A percentile compares a stretch with the other conserved stretches of the same genome.
Conservation (phyloP, 2,329 filamentous ascomycete species). For the Aspergillus sp. region DNA sequence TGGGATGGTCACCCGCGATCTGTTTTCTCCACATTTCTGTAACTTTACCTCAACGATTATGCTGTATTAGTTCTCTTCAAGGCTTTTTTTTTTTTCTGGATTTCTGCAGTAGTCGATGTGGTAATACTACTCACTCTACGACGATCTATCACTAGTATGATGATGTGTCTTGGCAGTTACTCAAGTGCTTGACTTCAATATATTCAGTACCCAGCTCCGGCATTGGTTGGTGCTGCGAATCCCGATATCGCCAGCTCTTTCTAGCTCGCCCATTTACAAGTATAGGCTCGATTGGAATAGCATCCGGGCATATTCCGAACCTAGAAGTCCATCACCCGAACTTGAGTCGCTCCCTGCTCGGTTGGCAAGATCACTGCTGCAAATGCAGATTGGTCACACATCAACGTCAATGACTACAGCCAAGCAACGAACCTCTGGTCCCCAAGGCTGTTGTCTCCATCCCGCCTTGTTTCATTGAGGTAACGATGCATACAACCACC, state of each 20-base stretch:
- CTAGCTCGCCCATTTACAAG: not conserved
- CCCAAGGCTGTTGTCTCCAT: not conserved
- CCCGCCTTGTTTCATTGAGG: not conserved
- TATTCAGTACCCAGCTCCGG: not conserved
- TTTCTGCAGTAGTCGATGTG: conserved; percentile 1
- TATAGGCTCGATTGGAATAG: not conserved
- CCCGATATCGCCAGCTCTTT: not conserved
- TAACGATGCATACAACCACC: not conserved
- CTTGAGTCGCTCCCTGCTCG: not conserved
- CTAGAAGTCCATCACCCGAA: not conserved
- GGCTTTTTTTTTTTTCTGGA: not conserved
- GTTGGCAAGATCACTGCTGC: not conserved
- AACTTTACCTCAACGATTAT: conserved; percentile 36
- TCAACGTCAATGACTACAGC: not conserved
- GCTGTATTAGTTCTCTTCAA: conserved; percentile 29
- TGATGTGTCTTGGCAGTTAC: not conserved
- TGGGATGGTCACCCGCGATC: conserved; percentile 27
- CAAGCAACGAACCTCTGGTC: not conserved
- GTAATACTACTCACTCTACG: not conserved
- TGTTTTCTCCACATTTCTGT: conserved; percentile 31
- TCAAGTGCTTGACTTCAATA: not conserved
- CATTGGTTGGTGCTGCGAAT: not conserved
- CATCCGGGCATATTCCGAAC: not conserved
- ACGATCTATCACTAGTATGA: not conserved
- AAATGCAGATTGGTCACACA: not conserved